Conservation (phyloP, 495 filamentous ascomycete species). For the Rostrohypoxylon terebratum region DNA sequence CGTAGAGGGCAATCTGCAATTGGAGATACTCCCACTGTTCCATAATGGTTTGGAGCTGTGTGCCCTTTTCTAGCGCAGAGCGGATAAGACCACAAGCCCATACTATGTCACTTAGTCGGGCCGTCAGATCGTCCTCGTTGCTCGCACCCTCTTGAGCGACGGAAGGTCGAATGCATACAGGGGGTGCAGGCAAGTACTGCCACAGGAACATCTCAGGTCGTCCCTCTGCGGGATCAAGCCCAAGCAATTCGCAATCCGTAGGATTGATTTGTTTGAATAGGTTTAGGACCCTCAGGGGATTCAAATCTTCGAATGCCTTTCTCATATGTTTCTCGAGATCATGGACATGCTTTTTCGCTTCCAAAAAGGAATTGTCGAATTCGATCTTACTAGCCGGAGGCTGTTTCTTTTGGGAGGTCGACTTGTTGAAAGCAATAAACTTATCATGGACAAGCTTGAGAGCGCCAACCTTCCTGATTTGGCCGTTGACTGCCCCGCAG, state of each 20-base stretch:
- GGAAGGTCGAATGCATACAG: constrained; percentile 91
- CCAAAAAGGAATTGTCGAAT: constrained; percentile 85
- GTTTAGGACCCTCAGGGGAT: constrained; percentile 87
- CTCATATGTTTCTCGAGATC: constrained; percentile 92
- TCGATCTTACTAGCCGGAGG: constrained; percentile 79
- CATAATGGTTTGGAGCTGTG: constrained; percentile 88
- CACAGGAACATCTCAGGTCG: constrained; percentile 97
- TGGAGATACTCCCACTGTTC: constrained; percentile 99
- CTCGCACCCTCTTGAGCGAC: constrained; percentile 90
- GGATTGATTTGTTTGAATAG: constrained; percentile 89
- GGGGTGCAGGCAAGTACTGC: constrained; percentile 94
- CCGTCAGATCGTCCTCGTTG: constrained; percentile 96
- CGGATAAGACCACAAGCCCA: constrained; percentile 87
- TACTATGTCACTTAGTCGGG: constrained; percentile 93
- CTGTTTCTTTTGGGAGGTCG: constrained; percentile 84
- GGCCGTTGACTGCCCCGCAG: constrained; percentile 84
- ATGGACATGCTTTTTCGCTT: constrained; percentile 75
- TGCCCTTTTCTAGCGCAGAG: constrained; percentile 80
- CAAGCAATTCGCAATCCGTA: constrained; percentile 89
- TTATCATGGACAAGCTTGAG: constrained; percentile 95
- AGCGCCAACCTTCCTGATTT: constrained; percentile 86
- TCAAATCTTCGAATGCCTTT: constrained; percentile 93
- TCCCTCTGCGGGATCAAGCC: constrained; percentile 85
- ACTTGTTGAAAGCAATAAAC: constrained; percentile 85
- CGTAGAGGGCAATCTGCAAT: constrained; percentile 93